A percentile compares a stretch with the other conserved stretches of the same genome.
Evolutionary conservation across 805 yeast genomes (phyloP).

Genomic region (Candida oleophila): DNA sequence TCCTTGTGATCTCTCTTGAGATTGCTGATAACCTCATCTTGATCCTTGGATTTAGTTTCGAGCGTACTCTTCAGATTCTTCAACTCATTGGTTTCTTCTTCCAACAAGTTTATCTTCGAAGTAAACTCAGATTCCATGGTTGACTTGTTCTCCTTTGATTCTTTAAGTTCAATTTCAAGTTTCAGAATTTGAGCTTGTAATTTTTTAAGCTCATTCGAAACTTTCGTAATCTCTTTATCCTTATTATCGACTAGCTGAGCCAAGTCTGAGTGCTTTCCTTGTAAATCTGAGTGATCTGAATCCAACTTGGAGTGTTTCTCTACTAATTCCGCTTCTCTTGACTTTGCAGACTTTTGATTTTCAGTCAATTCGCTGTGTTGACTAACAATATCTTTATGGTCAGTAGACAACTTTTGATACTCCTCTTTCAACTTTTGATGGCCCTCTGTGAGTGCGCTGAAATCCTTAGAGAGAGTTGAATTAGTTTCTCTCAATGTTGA

Average conservation of each 20-base stretch:
- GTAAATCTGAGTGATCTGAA: neutral
- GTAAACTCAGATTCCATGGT: neutral
- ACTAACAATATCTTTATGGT: neutral
- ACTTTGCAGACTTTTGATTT: neutral
- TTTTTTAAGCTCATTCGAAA: neutral
- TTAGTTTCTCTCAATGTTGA: neutral
- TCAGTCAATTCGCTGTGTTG: neutral
- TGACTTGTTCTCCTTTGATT: neutral
- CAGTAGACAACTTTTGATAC: neutral
- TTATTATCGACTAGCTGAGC: neutral
- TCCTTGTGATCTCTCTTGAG: conserved; percentile 6
- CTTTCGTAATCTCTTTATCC: neutral
- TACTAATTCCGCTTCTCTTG: neutral
- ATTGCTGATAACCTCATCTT: neutral
- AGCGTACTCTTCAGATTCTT: conserved; percentile 1
- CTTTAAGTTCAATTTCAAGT: neutral
- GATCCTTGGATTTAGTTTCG: neutral
- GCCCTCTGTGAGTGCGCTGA: conserved; percentile 4
- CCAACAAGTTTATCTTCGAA: neutral
- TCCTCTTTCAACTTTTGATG: neutral
- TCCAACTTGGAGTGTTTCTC: conserved; percentile 1
- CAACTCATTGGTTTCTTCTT: conserved; percentile 2
- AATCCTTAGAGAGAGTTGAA: neutral
- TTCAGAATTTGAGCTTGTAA: neutral
- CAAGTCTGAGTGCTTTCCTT: neutral